Evolutionary conservation across 306 rosid genomes (phyloP), one percentile per base, ranked within the genome.

Genomic region (Lupinus albus): DNA sequence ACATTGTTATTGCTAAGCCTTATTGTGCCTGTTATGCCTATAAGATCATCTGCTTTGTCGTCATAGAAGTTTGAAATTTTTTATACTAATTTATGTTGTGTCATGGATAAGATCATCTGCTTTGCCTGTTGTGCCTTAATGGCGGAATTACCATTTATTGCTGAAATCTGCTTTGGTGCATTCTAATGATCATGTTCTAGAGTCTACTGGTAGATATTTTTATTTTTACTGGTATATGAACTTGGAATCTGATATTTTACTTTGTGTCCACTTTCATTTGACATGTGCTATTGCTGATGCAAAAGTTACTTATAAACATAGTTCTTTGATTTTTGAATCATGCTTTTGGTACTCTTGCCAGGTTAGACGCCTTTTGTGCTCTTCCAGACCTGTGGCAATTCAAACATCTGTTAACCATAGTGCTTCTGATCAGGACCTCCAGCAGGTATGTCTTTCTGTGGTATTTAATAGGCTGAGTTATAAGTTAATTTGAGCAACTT

Each of bases 371-470:
- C 91, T 89, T 80, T 68, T 92, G 75, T 87, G 98, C 84, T 89
- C 98, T 39, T 85, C 98, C 62, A 89, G 95, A 78, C 98, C 98
- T 39, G 95, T 89, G 84, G 91, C 96, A 61, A 86, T 92, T 83
- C 96, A 89, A 82, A 89, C 93, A 73, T 83, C 96, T 77, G 84
- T 73, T 60, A 87, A 86, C 79, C 98, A 91, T 68, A 83, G 89
- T 84, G 95, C 88, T 59, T 81, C 95, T 20, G 98, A 92, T 78
- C 98, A 92, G 85, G 98, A 92, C 76, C 85, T 92, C 74, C 98
- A 92, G 63, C 98, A 92, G 96, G 98, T 92, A 70, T 66, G 74
- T 39, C 67, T 76, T 79, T 54, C 57, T 2, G 16, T 35, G 38
- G 57, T 53, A 55, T 62, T 28, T 54, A 73, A 32, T 56, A 39